Conservation (phyloP, 2,329 filamentous ascomycete species). For the Tolypocladium cylindrosporum region DNA sequence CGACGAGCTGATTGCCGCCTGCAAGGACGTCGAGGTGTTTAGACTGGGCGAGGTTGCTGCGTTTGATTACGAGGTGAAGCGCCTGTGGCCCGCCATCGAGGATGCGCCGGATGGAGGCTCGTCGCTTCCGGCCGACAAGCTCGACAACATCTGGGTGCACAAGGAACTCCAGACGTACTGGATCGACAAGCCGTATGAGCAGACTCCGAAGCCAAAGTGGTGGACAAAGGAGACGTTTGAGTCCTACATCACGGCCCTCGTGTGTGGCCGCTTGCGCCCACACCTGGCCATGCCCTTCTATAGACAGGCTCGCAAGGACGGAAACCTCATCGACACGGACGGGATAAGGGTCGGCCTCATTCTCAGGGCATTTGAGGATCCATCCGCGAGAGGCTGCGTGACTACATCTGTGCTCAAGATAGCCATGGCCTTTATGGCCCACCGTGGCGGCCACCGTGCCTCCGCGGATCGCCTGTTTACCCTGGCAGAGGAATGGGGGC, state of each 20-base stretch:
- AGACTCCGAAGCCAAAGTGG: constrained; percentile 24
- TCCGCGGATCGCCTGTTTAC: constrained; percentile 24
- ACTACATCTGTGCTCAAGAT: constrained; percentile 31
- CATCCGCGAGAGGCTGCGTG: constrained; percentile 20
- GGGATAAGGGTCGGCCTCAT: constrained; percentile 28
- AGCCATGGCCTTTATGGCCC: constrained; percentile 31
- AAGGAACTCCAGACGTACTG: constrained; percentile 19
- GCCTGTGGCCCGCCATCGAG: constrained; percentile 25
- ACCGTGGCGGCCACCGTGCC: constrained; percentile 23
- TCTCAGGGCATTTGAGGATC: constrained; percentile 26
- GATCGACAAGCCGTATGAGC: constrained; percentile 24
- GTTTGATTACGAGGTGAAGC: constrained; percentile 23
- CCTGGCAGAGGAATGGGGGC: constrained; percentile 22
- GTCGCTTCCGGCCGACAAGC: constrained; percentile 10
- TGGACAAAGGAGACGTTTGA: constrained; percentile 34
- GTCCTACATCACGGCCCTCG: constrained; percentile 31
- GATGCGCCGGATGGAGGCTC: constrained; percentile 14
- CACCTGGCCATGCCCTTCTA: constrained; percentile 25
- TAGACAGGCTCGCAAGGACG: constrained; percentile 14
- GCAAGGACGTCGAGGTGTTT: constrained; percentile 21
- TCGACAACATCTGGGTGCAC: constrained; percentile 23
- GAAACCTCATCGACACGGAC: constrained; percentile 23
- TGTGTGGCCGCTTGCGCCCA: constrained; percentile 23
- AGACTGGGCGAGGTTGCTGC: constrained; percentile 24
- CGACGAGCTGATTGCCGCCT: constrained; percentile 21